These are phyloP conservation scores for Calonectria henricotiae DNA, from an alignment of 2,329 filamentous ascomycete species.

Conservation along the genomic window DNA sequence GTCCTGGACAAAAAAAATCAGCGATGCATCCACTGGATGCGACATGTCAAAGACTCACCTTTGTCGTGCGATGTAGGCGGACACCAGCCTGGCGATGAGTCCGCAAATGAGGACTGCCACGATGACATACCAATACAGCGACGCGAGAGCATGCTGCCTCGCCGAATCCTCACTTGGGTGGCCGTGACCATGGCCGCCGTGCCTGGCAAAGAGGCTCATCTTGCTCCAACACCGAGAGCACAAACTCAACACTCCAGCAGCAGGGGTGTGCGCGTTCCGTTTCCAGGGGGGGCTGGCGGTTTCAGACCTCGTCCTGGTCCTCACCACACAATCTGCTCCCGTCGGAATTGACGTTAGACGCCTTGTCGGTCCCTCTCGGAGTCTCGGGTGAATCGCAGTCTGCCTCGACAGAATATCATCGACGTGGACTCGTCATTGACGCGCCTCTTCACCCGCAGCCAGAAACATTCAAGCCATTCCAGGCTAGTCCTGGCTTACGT, in stretches of 20 bases:
- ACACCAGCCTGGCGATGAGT: conserved; percentile 40
- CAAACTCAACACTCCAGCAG: not conserved
- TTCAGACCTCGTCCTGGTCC: conserved; percentile 26
- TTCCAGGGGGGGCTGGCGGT: conserved; percentile 25
- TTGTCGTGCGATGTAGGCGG: conserved; percentile 46
- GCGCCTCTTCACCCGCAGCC: not conserved
- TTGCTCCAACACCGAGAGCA: not conserved
- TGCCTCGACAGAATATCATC: conserved; percentile 1
- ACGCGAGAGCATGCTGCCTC: conserved; percentile 50
- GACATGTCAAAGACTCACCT: conserved; percentile 38
- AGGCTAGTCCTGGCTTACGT: conserved; percentile 30
- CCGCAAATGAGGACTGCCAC: conserved; percentile 41
- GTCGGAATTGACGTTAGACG: conserved; percentile 12
- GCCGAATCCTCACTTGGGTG: conserved; percentile 48
- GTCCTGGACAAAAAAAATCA: conserved; percentile 33
- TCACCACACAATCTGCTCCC: not conserved
- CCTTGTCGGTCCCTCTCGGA: not conserved
- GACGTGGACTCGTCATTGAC: not conserved
- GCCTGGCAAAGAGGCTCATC: conserved; percentile 46
- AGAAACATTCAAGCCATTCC: conserved; percentile 10
- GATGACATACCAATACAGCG: conserved; percentile 50
- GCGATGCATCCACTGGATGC: not conserved
- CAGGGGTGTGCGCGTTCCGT: not conserved
- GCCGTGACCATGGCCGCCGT: conserved; percentile 44
- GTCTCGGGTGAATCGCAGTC: not conserved